These are phyloP conservation scores for Fusarium staphyleae DNA, from an alignment of 2,329 filamentous ascomycete species.

Conservation along the genomic window DNA sequence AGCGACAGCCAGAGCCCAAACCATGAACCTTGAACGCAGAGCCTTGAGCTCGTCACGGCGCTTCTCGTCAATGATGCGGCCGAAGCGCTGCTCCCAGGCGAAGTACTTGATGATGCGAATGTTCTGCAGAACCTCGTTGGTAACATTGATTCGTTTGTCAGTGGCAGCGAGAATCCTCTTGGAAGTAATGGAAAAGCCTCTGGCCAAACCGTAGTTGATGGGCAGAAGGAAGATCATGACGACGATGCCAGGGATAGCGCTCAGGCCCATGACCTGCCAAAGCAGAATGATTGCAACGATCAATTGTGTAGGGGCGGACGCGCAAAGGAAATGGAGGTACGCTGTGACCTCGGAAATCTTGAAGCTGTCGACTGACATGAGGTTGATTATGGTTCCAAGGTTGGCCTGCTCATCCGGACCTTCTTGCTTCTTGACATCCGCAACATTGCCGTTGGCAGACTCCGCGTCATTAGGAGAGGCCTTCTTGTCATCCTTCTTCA, in stretches of 20 bases:
- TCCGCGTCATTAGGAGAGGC: conserved; percentile 46
- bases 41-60: conserved; percentile 78
- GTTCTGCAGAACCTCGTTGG: conserved; percentile 96
- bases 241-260: conserved; percentile 89
- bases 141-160: conserved; percentile 93
- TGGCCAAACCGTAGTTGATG: conserved; percentile 87
- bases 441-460: conserved; percentile 45
- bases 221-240: conserved; percentile 91
- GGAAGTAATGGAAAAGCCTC: conserved; percentile 83
- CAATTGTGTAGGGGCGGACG: conserved; percentile 87
- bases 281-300: conserved; percentile 80
- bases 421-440: conserved; percentile 47
- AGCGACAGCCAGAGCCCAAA: conserved; percentile 91
- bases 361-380: conserved; percentile 99
- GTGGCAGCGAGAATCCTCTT: conserved; percentile 92
- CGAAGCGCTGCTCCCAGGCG: conserved; percentile 94
- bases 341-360: conserved; percentile 95
- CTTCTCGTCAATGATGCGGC: conserved; percentile 87
- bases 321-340: conserved; percentile 96
- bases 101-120: conserved; percentile 99
- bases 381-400: conserved; percentile 96
- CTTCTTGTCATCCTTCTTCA: conserved; percentile 62
- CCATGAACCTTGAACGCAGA: conserved; percentile 81
- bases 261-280: conserved; percentile 89
- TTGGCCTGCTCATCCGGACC: conserved; percentile 78